These are phyloP conservation scores for Vitis hybrid DNA, from an alignment of 177 flowering plant genomes.

Conservation along the genomic window DNA sequence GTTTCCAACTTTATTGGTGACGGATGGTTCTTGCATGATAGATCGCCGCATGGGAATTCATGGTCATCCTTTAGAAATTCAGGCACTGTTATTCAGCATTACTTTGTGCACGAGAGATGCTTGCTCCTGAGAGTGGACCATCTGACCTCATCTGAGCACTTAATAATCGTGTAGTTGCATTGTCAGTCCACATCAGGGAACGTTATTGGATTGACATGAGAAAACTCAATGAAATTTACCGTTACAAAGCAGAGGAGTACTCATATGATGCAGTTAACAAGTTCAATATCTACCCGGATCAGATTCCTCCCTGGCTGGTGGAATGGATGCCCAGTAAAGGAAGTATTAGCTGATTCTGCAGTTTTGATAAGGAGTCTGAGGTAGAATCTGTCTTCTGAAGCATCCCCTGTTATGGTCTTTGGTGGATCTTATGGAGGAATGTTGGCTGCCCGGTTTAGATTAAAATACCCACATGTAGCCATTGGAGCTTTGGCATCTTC, in stretches of 20 bases:
- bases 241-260: conserved; percentile 78
- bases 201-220: conserved; percentile 76
- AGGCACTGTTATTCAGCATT: conserved; percentile 79
- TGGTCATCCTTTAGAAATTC: conserved; percentile 72
- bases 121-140: conserved; percentile 67
- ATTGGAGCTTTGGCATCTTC: no score
- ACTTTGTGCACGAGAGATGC: conserved; percentile 75
- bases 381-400: conserved; percentile 53
- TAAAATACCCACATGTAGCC: no score
- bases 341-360: conserved; percentile 63
- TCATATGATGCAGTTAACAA: conserved; percentile 80
- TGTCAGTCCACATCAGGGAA: conserved; percentile 76
- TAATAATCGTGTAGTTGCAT: conserved; percentile 65
- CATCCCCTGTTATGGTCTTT: conserved; percentile 61
- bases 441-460: no score
- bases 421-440: conserved; percentile 76
- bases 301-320: conserved; percentile 69
- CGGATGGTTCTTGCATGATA: conserved; percentile 78
- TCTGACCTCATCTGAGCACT: conserved; percentile 59
- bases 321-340: conserved; percentile 75
- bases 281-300: conserved; percentile 82
- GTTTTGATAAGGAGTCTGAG: conserved; percentile 52
- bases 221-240: conserved; percentile 69
- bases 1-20: conserved; percentile 68
- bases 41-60: conserved; percentile 80